phyloP scores from a whole-genome alignment of 768 basidiomycete genomes.

The Punctularia strigosozonata region DNA sequence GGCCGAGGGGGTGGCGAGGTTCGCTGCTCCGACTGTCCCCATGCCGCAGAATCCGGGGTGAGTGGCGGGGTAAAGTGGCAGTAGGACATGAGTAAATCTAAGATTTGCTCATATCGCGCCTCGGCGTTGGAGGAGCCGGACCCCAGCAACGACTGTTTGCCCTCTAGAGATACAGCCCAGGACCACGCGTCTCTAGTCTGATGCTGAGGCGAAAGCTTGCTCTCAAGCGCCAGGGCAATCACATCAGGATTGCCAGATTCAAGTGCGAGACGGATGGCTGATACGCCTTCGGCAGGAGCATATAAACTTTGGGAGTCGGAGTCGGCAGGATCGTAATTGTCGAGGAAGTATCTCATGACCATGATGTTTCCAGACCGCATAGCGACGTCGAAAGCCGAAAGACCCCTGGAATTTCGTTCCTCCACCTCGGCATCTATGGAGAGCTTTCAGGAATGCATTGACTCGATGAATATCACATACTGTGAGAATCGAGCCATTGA shows the following conservation, averaged over 20 bases:
- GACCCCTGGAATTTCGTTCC: conserved; percentile 45
- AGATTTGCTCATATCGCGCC: conserved; percentile 4
- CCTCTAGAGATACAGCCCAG: conserved; percentile 28
- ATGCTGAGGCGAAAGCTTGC: conserved; percentile 32
- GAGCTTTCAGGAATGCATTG: conserved; percentile 8
- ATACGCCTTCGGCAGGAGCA: conserved; percentile 24
- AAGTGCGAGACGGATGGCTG: conserved; percentile 44
- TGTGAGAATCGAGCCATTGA: conserved; percentile 61
- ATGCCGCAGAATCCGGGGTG: conserved; percentile 2
- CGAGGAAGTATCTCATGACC: conserved; percentile 49
- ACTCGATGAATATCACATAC: conserved; percentile 25
- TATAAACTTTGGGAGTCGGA: conserved; percentile 41
- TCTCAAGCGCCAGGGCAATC: conserved; percentile 53
- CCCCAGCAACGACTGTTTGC: conserved; percentile 14
- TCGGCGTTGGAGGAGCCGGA: not conserved
- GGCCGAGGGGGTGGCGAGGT: not conserved
- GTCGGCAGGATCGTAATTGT: conserved; percentile 43
- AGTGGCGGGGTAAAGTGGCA: conserved; percentile 9
- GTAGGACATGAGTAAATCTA: conserved; percentile 6
- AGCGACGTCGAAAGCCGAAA: conserved; percentile 59
- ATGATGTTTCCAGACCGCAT: conserved; percentile 38
- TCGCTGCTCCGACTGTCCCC: not conserved
- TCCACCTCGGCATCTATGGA: conserved; percentile 58
- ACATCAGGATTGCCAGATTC: conserved; percentile 51
- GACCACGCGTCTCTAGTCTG: conserved; percentile 44